A percentile compares a stretch with the other conserved stretches of the same genome.
These are phyloP conservation scores for Thymus quinquecostatus DNA, from an alignment of 257 asterid genomes.

Conservation along the genomic window DNA sequence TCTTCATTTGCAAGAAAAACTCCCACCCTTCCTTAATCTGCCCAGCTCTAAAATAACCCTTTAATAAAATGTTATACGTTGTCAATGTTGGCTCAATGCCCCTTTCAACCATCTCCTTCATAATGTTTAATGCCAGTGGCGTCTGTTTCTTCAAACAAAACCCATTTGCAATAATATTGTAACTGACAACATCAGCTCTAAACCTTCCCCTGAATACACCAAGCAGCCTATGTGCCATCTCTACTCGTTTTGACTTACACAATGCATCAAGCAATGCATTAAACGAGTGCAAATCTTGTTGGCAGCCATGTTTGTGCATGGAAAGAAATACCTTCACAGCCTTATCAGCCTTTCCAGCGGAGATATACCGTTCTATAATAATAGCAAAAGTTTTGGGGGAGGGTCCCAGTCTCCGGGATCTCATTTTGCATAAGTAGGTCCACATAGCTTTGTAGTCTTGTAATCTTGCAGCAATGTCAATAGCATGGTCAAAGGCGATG, in stretches of 20 bases:
- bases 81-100: conserved; percentile 66
- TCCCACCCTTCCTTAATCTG: conserved; percentile 80
- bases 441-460: conserved; percentile 73
- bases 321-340: conserved; percentile 78
- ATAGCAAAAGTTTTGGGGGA: conserved; percentile 78
- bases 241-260: conserved; percentile 78
- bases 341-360: conserved; percentile 85
- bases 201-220: conserved; percentile 67
- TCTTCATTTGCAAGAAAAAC: conserved; percentile 89
- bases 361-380: conserved; percentile 74
- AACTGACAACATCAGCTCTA: conserved; percentile 64
- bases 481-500: conserved; percentile 65
- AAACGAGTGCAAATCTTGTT: conserved; percentile 76
- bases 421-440: conserved; percentile 69
- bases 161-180: conserved; percentile 77
- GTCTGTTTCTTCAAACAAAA: conserved; percentile 77
- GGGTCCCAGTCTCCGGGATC: conserved; percentile 68
- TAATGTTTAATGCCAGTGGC: conserved; percentile 65
- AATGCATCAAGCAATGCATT: conserved; percentile 77
- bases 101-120: conserved; percentile 86
- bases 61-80: conserved; percentile 76
- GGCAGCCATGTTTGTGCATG: conserved; percentile 91
- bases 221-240: conserved; percentile 67
- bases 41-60: conserved; percentile 75
- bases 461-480: conserved; percentile 78